These are phyloP conservation scores for Fusarium sp. DNA, from an alignment of 2,329 filamentous ascomycete species.

Conservation along the genomic window DNA sequence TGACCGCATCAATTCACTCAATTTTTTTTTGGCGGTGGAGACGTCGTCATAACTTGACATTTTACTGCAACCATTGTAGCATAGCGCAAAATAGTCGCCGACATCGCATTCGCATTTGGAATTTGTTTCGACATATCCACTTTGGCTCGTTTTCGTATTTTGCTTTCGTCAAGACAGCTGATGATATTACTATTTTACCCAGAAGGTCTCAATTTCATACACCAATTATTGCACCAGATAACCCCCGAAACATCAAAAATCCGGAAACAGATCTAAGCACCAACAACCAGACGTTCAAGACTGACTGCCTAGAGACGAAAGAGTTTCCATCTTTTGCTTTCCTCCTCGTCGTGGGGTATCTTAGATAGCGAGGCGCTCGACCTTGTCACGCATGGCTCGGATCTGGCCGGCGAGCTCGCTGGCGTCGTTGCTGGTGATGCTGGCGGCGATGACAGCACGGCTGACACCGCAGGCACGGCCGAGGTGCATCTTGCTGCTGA, in stretches of 20 bases:
- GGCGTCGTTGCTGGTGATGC: constrained; percentile 92
- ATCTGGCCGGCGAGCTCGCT: constrained; percentile 91
- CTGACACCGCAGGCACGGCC: constrained; percentile 91
- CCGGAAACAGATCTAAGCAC: constrained; percentile 22
- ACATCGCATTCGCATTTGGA: constrained; percentile 38
- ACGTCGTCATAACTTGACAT: constrained; percentile 40
- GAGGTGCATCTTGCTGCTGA: constrained; percentile 83
- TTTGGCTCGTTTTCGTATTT: constrained; percentile 38
- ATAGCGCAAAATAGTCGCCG: constrained; percentile 25
- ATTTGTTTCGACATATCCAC: constrained; percentile 27
- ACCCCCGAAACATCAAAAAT: constrained; percentile 16
- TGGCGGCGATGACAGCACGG: constrained; percentile 85
- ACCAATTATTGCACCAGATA: constrained; percentile 30
- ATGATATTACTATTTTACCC: constrained; percentile 38
- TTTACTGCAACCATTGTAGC: constrained; percentile 22
- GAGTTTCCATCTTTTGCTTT: constrained; percentile 27
- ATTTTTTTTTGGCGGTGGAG: constrained; percentile 32
- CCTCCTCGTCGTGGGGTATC: constrained; percentile 35
- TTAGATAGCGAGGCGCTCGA: constrained; percentile 95
- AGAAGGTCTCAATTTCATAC: constrained; percentile 25
- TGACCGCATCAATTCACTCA: constrained; percentile 40
- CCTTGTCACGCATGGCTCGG: constrained; percentile 89
- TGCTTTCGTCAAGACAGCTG: constrained; percentile 31
- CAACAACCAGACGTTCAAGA: neutral
- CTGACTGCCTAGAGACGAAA: constrained; percentile 22